phyloP scores from a whole-genome alignment of 164 flowering plant genomes.

The Piper longum region DNA sequence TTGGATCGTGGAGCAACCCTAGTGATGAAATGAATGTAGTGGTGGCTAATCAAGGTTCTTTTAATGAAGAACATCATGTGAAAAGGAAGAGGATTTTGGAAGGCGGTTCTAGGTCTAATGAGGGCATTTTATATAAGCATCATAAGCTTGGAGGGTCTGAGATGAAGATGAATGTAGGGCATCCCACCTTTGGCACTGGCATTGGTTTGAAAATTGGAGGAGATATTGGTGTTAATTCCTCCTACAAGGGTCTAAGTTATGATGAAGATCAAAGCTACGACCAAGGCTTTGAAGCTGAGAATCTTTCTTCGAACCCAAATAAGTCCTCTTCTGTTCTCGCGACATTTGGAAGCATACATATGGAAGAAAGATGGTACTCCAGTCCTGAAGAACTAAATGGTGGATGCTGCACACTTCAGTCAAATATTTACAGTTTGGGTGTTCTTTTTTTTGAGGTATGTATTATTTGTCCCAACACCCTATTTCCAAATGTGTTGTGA shows the following conservation, averaged over 20 bases:
- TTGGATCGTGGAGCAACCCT: conserved; percentile 24
- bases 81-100: conserved; percentile 28
- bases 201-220: conserved; percentile 16
- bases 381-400: conserved; percentile 56
- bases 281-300: conserved; percentile 9
- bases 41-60: conserved; percentile 13
- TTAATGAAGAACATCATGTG: conserved; percentile 8
- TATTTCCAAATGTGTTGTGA: background rate
- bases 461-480: background rate
- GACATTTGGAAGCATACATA: conserved; percentile 12
- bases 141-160: conserved; percentile 12
- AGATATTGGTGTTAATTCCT: conserved; percentile 6
- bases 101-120: conserved; percentile 5
- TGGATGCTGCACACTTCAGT: conserved; percentile 29
- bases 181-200: conserved; percentile 2
- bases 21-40: conserved; percentile 10
- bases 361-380: conserved; percentile 79
- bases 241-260: conserved; percentile 7
- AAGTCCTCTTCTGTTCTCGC: conserved; percentile 12
- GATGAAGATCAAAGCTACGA: conserved; percentile 5
- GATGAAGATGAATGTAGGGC: too few species aligned
- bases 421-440: conserved; percentile 81
- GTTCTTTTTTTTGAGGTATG: conserved; percentile 90
- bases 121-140: conserved; percentile 22
- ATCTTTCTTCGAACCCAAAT: conserved; percentile 9